Evolutionary conservation across 306 rosid genomes (phyloP).

Genomic region (Oemleria cerasiformis): DNA sequence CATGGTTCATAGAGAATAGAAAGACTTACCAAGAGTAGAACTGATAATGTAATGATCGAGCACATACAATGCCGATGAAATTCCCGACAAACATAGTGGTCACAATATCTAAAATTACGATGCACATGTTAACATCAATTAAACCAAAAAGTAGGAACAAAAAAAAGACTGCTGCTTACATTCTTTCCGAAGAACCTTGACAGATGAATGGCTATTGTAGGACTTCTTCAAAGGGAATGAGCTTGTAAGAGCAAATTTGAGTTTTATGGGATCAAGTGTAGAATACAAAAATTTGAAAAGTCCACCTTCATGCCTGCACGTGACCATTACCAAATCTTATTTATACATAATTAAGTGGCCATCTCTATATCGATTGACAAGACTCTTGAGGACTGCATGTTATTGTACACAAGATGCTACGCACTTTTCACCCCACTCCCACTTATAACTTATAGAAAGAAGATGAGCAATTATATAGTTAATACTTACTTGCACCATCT

Average conservation of each 20-base stretch:
- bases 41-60: conserved; percentile 93
- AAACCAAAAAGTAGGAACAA: conserved; percentile 2
- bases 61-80: conserved; percentile 88
- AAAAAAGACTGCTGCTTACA: conserved; percentile 39
- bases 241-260: conserved; percentile 41
- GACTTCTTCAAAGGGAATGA: conserved; percentile 40
- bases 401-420: not conserved
- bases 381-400: not conserved
- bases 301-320: conserved; percentile 91
- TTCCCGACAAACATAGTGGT: conserved; percentile 89
- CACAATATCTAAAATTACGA: conserved; percentile 62
- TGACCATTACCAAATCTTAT: conserved; percentile 27
- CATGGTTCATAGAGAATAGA: conserved; percentile 5
- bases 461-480: conserved; percentile 22
- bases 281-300: conserved; percentile 66
- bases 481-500: conserved; percentile 96
- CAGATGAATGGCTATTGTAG: conserved; percentile 33
- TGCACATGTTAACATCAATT: conserved; percentile 24
- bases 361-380: not conserved
- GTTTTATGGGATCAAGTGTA: conserved; percentile 47
- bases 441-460: not conserved
- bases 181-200: conserved; percentile 64
- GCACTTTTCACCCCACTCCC: not conserved
- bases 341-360: not conserved
- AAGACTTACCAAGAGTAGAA: conserved; percentile 85